Base-by-base conservation (phyloP, 1,284 basidiomycete species). In the Trichosporon faecale region DNA sequence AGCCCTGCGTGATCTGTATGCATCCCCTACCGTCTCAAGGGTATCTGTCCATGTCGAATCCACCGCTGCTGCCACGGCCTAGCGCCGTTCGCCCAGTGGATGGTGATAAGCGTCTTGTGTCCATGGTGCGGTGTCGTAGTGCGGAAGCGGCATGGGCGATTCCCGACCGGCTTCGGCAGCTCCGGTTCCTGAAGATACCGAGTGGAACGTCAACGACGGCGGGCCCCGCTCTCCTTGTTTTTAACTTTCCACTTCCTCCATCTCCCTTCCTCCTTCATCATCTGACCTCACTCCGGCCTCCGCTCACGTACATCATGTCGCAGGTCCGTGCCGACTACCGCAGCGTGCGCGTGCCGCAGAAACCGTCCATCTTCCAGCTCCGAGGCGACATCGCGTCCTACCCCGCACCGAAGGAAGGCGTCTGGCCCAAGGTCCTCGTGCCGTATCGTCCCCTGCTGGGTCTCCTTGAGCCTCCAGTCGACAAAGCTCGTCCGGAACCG, bases 391-490 rank as follows among this genome's bases (percentile, higher is more conserved):
- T 60, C 57, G 27, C 57, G 16, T 60, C 57, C 27, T 60, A 60
- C 27, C 57, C 57, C 4, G 27, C 57, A 7, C 57, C 57, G 27
- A 60, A 60, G 27, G 57, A 60, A 16, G 57, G 57, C 8, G 57
- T 60, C 2, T 60, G 57, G 57, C 27, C 25, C 27, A 31, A 60
- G 29, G 16, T 66, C 21, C 52, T 70, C 64, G 61, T 40, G 7
- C 71, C 71, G 27, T 29, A 66, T 21, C 66, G 67, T 0, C 57
- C 70, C 4, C 66, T 73, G 14, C 68, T 71, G 2, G 21, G 57
- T 3, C 29, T 73, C 25, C 70, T 69, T 29, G 66, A 70, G 1
- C 72, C 65, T 29, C 72, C 72, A 9, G 70, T 66, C 6, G 46
- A n/a, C n/a, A 18, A 12, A 0, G 68, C 70, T 1, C 70, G 68